Conservation (phyloP, 495 filamentous ascomycete species). For the Penicillium lividum region DNA sequence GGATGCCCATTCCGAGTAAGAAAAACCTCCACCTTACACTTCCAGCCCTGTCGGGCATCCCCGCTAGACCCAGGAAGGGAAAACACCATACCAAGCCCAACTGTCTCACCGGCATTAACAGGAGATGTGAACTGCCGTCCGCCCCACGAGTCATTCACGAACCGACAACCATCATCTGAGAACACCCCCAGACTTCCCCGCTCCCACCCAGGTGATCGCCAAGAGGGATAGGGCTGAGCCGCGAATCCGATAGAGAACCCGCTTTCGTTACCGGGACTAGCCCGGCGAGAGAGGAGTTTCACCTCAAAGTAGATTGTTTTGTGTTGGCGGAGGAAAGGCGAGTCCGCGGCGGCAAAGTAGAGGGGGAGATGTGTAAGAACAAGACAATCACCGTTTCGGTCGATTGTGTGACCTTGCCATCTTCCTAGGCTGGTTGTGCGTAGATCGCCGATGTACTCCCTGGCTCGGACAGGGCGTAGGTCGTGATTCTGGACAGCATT, state of each 20-base stretch:
- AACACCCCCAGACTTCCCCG: conserved; percentile 83
- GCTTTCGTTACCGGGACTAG: conserved; percentile 50
- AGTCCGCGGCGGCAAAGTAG: conserved; percentile 69
- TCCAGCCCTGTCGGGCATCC: conserved; percentile 12
- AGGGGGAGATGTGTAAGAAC: conserved; percentile 71
- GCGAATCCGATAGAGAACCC: conserved; percentile 75
- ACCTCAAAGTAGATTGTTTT: conserved; percentile 83
- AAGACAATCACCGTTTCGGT: conserved; percentile 40
- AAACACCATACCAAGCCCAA: conserved; percentile 75
- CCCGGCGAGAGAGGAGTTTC: conserved; percentile 49
- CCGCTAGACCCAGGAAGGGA: conserved; percentile 27
- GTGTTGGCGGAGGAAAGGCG: conserved; percentile 58
- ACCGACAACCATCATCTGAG: conserved; percentile 85
- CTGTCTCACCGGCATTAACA: conserved; percentile 54
- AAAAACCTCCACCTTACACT: conserved; percentile 63
- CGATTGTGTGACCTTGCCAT: conserved; percentile 48
- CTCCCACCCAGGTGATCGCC: conserved; percentile 91
- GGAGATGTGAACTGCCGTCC: conserved; percentile 70
- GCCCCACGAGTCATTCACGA: conserved; percentile 83
- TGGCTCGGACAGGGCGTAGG: conserved; percentile 45
- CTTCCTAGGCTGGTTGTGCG: conserved; percentile 30
- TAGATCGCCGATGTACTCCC: conserved; percentile 50
- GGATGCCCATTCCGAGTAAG: conserved; percentile 71
- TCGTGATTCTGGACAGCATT: conserved; percentile 42
- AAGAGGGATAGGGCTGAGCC: conserved; percentile 81